Base-by-base conservation (phyloP, 1,139 yeast species). In the Pneumocystis wakefieldiae region DNA sequence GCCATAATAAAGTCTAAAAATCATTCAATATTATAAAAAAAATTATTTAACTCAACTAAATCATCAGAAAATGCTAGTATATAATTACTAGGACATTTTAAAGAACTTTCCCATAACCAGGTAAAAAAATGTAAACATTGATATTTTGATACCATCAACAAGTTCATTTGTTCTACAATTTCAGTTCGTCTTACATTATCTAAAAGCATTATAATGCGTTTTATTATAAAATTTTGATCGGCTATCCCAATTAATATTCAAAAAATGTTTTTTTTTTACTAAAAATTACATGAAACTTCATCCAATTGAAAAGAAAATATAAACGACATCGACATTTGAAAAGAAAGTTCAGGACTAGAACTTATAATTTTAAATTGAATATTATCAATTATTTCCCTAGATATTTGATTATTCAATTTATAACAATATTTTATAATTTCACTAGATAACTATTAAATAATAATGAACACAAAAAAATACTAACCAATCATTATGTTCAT, bases 21-120 rank as follows among this genome's bases (percentile, higher is more conserved):
- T 48, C 55, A 48, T 48, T 48, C 4, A 48, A 4, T 24, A 48
- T 3, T 48, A 48, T 24, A 12, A 48, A 48, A 32, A 24, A 48
- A 24, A 19, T 24, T 8, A 48, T 10, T 19, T 15, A 19, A 48
- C 55, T 24, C 32, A 24, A 48, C 55, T 24, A 48, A 48, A 24
- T 48, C 55, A 24, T 48, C 15, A 19, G 55, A 48, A 48, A 48
- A 48, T 12, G 7, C 28, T 29, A 48, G 12, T 48, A 48, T 48
- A 19, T 24, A 15, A 19, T 29, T 48, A 48, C 28, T 24, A 48
- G 55, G 19, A 12, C 55, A 48, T 48, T 24, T 48, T 48, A 48
- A 48, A 48, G 55, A 48, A 19, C 55, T 48, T 48, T 48, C 55
- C 55, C 55, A 48, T 48, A 48, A 48, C 55, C 55, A 48, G 17